Percentiles rank a stretch among this genome's conserved stretches.
Conservation (phyloP, 176 grass and related monocot species). For the Bonia amplexicaulis region DNA sequence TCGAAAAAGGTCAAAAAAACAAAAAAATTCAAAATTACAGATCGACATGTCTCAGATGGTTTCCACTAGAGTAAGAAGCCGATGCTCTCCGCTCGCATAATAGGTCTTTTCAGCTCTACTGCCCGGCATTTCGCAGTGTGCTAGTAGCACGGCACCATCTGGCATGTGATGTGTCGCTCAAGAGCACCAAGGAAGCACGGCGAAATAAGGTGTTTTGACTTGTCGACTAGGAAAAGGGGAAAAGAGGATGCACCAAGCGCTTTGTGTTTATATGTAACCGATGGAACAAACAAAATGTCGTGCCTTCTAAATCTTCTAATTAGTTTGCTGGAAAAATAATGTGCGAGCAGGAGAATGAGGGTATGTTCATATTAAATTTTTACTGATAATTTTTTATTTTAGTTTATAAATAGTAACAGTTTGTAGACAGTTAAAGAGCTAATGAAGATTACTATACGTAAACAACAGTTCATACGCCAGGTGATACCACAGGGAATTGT, state of each 20-base stretch:
- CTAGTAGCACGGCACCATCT: neutral
- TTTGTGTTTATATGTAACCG: neutral
- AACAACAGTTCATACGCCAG: neutral
- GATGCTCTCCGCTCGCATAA: neutral
- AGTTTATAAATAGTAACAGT: too few relatives aligned
- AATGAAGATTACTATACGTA: neutral
- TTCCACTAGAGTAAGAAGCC: too few relatives aligned
- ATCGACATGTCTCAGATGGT: too few relatives aligned
- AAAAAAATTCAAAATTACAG: too few relatives aligned
- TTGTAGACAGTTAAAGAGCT: neutral
- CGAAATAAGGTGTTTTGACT: neutral
- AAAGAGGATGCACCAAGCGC: neutral
- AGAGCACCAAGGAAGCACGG: neutral
- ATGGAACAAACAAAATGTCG: neutral
- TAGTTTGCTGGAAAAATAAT: neutral
- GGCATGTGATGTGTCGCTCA: constrained; percentile 12
- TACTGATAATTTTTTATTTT: too few relatives aligned
- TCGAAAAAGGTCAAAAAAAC: too few relatives aligned
- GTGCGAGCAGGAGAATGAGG: neutral
- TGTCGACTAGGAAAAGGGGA: neutral
- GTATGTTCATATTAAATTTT: too few relatives aligned
- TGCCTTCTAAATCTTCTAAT: neutral
- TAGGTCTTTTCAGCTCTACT: neutral
- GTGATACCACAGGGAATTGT: neutral
- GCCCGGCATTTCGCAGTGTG: neutral